Conservation (phyloP, 768 basidiomycete species). For the Phanerodontia chrysosporium region DNA sequence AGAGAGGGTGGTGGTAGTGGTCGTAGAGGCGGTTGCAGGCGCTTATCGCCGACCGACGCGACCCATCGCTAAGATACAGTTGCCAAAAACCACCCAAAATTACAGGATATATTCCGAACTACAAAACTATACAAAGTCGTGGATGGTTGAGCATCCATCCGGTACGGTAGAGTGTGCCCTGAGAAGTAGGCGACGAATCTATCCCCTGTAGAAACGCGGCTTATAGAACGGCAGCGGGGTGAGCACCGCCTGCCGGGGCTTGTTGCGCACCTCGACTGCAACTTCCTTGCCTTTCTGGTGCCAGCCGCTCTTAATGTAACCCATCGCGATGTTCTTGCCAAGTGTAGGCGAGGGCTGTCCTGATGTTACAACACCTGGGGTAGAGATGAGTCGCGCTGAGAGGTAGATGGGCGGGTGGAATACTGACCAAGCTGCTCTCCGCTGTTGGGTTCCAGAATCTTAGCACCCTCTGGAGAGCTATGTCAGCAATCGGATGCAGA, state of each 20-base stretch:
- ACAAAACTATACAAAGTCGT: neutral
- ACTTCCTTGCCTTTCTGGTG: slow-evolving; percentile 91
- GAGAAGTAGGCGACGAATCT: neutral
- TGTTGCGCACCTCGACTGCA: slow-evolving; percentile 80
- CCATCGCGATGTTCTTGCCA: slow-evolving; percentile 94
- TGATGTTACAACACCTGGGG: slow-evolving; percentile 74
- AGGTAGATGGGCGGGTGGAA: neutral
- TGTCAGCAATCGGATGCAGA: slow-evolving; percentile 1
- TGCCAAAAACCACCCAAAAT: neutral
- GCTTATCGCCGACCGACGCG: neutral
- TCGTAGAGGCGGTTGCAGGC: neutral
- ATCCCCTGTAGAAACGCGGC: slow-evolving; percentile 75
- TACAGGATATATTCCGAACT: neutral
- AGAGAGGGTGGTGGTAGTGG: slow-evolving; percentile 1
- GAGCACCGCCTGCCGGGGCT: slow-evolving; percentile 68
- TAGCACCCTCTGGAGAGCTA: slow-evolving; percentile 62
- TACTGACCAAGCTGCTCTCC: slow-evolving; percentile 58
- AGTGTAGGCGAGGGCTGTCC: slow-evolving; percentile 94
- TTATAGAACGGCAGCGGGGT: slow-evolving; percentile 87
- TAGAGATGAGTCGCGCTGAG: neutral
- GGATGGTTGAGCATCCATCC: slow-evolving; percentile 1
- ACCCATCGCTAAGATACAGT: neutral
- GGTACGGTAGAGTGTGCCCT: neutral
- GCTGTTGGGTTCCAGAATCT: slow-evolving; percentile 55
- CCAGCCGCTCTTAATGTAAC: slow-evolving; percentile 73